Evolutionary conservation across 1,284 basidiomycete species (phyloP).

Genomic region (Microbotryum scabiosae): DNA sequence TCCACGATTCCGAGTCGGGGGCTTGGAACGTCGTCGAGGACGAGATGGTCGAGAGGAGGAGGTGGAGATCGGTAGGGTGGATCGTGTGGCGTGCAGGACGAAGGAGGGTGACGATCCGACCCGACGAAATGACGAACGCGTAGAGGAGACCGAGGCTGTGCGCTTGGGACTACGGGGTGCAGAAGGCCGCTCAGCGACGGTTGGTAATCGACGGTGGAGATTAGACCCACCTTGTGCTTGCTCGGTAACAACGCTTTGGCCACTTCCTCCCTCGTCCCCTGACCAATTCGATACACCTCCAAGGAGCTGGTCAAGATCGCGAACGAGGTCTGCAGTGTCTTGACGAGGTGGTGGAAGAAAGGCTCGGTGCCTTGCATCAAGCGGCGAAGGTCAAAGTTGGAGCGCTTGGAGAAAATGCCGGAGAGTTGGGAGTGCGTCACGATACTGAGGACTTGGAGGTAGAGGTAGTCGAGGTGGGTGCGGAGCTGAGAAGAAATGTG

Average conservation of each 20-base stretch:
- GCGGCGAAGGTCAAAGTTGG: constrained; percentile 82
- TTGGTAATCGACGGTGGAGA: not conserved
- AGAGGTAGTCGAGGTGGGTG: constrained; percentile 85
- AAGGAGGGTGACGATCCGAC: constrained; percentile 75
- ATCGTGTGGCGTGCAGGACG: constrained; percentile 88
- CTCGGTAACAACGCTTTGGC: constrained; percentile 68
- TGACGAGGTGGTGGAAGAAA: constrained; percentile 63
- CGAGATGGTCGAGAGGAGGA: constrained; percentile 40
- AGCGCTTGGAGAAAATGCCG: constrained; percentile 74
- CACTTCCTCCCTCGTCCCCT: constrained; percentile 47
- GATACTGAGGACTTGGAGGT: constrained; percentile 83
- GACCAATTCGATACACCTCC: constrained; percentile 25
- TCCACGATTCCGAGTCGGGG: constrained; percentile 76
- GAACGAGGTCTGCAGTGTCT: constrained; percentile 56
- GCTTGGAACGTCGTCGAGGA: constrained; percentile 55
- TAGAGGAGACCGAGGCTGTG: constrained; percentile 68
- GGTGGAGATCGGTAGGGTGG: constrained; percentile 60
- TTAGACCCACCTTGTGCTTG: constrained; percentile 60
- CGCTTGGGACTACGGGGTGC: constrained; percentile 1
- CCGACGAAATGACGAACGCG: constrained; percentile 69
- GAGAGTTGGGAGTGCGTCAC: constrained; percentile 75
- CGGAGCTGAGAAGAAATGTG: constrained; percentile 55
- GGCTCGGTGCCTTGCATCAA: constrained; percentile 79
- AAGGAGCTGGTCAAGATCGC: constrained; percentile 20
- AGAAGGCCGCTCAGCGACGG: not conserved